A percentile compares a stretch with the other conserved stretches of the same genome.
Conservation (phyloP, 805 yeast species). For the Kluyveromyces dobzhanskii region DNA sequence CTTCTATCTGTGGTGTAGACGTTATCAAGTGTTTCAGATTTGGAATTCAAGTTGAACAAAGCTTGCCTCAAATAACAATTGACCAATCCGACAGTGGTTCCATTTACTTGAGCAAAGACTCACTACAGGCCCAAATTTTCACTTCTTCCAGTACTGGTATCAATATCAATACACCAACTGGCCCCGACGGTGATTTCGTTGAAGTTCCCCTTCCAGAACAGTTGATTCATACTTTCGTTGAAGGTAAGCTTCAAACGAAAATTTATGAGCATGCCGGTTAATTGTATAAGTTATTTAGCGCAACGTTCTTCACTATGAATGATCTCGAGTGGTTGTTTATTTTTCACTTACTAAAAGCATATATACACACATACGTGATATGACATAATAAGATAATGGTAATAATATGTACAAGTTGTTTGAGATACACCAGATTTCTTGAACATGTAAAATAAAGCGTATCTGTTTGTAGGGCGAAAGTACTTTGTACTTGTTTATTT, state of each 20-base stretch:
- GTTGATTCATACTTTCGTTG: slow-evolving; percentile 59
- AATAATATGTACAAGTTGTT: background rate
- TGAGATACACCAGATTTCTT: background rate
- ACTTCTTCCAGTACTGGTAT: slow-evolving; percentile 80
- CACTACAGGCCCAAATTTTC: slow-evolving; percentile 69
- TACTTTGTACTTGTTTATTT: slow-evolving; percentile 17
- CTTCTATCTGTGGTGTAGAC: slow-evolving; percentile 81
- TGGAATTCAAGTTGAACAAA: slow-evolving; percentile 80
- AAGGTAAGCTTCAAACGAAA: slow-evolving; percentile 55
- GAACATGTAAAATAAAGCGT: too few species aligned
- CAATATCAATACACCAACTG: slow-evolving; percentile 74
- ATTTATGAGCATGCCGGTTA: slow-evolving; percentile 81
- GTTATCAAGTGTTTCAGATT: slow-evolving; percentile 72
- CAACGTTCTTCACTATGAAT: too few species aligned
- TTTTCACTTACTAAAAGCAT: background rate
- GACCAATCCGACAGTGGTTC: slow-evolving; percentile 87
- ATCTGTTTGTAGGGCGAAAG: too few species aligned
- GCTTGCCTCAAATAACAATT: slow-evolving; percentile 71
- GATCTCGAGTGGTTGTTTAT: background rate
- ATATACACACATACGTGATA: background rate
- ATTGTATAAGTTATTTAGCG: slow-evolving; percentile 1
- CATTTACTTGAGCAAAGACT: slow-evolving; percentile 63
- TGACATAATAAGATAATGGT: background rate
- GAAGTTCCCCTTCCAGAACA: slow-evolving; percentile 92
- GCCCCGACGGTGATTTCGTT: slow-evolving; percentile 59